Evolutionary conservation across 192 early-diverging fungal genomes (phyloP), one percentile per base, ranked within the genome.

Genomic region (Entomortierella parvispora): DNA sequence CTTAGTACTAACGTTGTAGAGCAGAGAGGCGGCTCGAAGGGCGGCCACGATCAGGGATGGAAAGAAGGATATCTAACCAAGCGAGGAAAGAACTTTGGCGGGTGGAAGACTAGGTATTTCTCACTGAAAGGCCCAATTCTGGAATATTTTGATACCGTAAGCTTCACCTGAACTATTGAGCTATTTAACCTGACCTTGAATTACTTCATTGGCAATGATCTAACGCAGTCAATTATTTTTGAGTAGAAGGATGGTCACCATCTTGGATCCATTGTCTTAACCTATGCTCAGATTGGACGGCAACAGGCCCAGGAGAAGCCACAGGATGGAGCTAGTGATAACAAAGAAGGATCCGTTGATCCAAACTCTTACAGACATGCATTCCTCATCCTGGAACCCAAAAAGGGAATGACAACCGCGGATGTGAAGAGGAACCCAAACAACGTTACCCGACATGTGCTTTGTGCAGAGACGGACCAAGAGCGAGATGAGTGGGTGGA

Each of bases 61-160:
- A 94, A 93, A 62, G 94, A 96, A 81, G 96, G 96, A 8, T 94
- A 90, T 55, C 79, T 97, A 60, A 91, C 93, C 49, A 98, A 97
- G 71, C 90, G 90, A 81, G 96, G 97, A 51, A 98, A 96, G 71
- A 95, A 91, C 76, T 97, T 98, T 93, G 96, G 97, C 54, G 96
- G 94, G 11, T 97, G 96, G 96, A 98, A 98, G 74, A 85, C 92
- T 34, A 87, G 95, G 54, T 97, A 91, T 81, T 97, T 95, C 71
- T 84, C 90, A 40, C 84, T 93, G 14, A 85, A 89, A 58, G 80
- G 81, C 20, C 85, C 87, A 0, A 67, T 90, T 1, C 79, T 96
- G 40, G 91, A 94, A 65, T 97, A 96, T 82, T 93, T 87, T 69
- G 96, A 97, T 66, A 83, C 82, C 14, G 91, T 89, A 81, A 84